phyloP scores from a whole-genome alignment of 148 eudicot species.

The Rhododendron vialii region DNA sequence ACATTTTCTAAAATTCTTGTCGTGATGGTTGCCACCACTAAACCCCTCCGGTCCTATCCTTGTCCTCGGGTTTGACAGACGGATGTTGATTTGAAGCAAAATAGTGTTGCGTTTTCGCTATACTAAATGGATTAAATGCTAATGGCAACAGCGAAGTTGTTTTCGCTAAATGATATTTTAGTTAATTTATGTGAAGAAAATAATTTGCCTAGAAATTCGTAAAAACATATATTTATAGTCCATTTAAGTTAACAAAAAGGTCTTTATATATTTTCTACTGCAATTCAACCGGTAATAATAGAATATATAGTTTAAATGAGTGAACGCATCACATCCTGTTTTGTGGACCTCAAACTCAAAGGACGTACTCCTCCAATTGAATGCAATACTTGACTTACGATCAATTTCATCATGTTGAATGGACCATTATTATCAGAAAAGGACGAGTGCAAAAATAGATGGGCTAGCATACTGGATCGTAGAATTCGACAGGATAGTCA shows the following conservation, averaged over 20 bases:
- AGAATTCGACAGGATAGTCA: not conserved
- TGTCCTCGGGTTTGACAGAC: not conserved
- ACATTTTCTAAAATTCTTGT: too few species aligned
- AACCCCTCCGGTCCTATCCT: too few species aligned
- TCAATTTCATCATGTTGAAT: not conserved
- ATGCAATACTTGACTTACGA: not conserved
- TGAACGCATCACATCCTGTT: not conserved
- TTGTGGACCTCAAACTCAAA: not conserved
- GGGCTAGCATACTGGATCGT: not conserved
- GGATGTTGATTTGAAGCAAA: not conserved
- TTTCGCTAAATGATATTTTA: too few species aligned
- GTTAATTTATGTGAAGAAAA: not conserved
- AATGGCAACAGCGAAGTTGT: not conserved
- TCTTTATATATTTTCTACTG: too few species aligned
- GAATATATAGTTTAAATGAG: not conserved
- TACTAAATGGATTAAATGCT: too few species aligned
- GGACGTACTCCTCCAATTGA: not conserved
- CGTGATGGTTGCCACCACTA: too few species aligned
- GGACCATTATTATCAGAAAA: not conserved
- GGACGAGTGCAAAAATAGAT: not conserved
- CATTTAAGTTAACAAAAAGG: too few species aligned
- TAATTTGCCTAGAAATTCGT: too few species aligned
- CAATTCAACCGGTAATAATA: too few species aligned
- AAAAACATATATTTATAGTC: too few species aligned
- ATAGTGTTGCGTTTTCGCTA: not conserved